Percentiles rank a stretch among this genome's conserved stretches.
Evolutionary conservation across 2,329 filamentous ascomycete genomes (phyloP).

Genomic region (Tolypocladium inflatum): DNA sequence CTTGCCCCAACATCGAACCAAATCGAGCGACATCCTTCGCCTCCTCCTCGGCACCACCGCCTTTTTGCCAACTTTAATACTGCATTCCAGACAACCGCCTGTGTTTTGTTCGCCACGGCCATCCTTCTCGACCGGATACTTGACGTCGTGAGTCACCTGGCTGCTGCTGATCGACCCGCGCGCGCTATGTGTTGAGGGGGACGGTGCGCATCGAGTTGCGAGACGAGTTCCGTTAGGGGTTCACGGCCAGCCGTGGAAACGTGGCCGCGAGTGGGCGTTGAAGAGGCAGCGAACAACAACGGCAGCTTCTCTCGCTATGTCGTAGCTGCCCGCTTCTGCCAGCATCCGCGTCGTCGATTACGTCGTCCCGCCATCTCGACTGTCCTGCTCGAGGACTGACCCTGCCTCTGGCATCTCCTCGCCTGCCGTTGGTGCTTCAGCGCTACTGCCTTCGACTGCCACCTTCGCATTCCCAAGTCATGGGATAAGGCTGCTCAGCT

Average conservation of each 20-base stretch:
- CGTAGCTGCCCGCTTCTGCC: neutral
- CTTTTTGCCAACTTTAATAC: neutral
- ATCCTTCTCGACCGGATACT: neutral
- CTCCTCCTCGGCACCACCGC: slow-evolving; percentile 1
- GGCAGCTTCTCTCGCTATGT: neutral
- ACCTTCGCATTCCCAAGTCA: slow-evolving; percentile 3
- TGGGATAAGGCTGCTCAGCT: slow-evolving; percentile 2
- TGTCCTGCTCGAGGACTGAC: neutral
- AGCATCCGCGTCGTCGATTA: neutral
- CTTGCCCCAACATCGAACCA: slow-evolving; percentile 5
- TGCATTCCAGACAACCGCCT: neutral
- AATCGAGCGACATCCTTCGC: slow-evolving; percentile 4
- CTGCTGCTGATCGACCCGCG: neutral
- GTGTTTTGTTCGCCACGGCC: neutral
- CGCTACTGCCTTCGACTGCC: neutral
- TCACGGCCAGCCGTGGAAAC: neutral
- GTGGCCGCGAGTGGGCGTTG: neutral
- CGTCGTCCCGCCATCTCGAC: neutral
- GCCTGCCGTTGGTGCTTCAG: neutral
- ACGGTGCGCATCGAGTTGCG: slow-evolving; percentile 1
- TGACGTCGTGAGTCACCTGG: neutral
- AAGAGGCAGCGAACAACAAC: neutral
- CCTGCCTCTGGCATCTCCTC: neutral
- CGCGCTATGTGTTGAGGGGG: slow-evolving; percentile 2
- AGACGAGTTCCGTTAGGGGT: neutral